Base-by-base conservation (phyloP, 1,139 yeast species). In the Nakaseomyces uthaithaninus region DNA sequence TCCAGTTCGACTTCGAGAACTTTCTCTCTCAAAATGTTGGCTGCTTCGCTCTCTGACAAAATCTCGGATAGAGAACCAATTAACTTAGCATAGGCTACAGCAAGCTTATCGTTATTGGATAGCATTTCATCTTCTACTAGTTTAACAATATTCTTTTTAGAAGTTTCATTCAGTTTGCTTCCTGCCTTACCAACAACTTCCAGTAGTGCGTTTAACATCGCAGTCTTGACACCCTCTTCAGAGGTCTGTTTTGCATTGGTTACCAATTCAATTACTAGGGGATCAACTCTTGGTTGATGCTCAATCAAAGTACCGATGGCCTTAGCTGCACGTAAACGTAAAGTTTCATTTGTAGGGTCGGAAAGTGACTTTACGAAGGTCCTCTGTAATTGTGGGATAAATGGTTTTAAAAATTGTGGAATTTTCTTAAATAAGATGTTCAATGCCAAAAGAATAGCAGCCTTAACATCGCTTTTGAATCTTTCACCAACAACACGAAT, bases 401-500 rank as follows among this genome's bases (percentile, higher is more conserved):
- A 93, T 10, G 99, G 98, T 58, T 93, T 77, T 63, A 93, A 72
- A 60, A 86, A 85, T 57, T 82, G 86, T 3, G 98, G 96, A 53
- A 91, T 83, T 68, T 86, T 85, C 28, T 67, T 65, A 56, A 93
- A 75, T 55, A 93, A 69, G 48, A 75, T 75, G 56, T 83, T 83
- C 62, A 93, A 72, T 1, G 97, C 94, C 51, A 73, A 72, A 57
- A 93, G 70, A 52, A 93, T 91, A 19, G 95, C 95, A 24, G 95
- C 80, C 70, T 91, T 91, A 54, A 91, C 85, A 51, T 86, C 94
- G 47, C 94, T 74, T 24, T 80, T 75, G 51, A 85, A 91, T 62
- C 95, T 79, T 64, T 93, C 99, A 55, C 99, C 98, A 60, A 91
- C 85, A 43, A 89, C 95, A 72, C 99, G 86, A 65, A 93, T 93